Evolutionary conservation across 768 basidiomycete genomes (phyloP), one percentile per base, ranked within the genome.

Genomic region (Mycena epipterygia): DNA sequence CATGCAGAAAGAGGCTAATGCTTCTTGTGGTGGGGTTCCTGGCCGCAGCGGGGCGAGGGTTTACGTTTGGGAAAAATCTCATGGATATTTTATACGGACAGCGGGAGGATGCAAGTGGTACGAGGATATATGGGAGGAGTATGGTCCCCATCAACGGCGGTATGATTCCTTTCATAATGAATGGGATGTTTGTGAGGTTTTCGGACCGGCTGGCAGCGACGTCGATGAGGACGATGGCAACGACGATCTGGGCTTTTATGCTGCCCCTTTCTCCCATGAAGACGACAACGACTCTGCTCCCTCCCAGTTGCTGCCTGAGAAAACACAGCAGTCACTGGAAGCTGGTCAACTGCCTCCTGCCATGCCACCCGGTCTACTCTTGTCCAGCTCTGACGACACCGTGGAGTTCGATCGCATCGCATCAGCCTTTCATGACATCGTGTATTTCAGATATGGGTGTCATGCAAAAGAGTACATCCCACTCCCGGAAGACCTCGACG

Each of bases 161-260:
- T 67, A 67, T 29, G 39, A 67, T n/a, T 41, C 56, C 6, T 51
- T 41, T 35, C 35, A 35, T 39, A 27, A 67, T 14, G 65, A 67
- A 29, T 67, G 65, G 65, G 65, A 67, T 33, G 3, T 57, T 19
- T 57, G 55, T n/a, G 56, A 33, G 19, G 21, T 23, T 9, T 64
- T 53, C 23, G 63, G 63, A 30, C n/a, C n/a, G n/a, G n/a, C n/a
- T n/a, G n/a, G n/a, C n/a, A n/a, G n/a, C n/a, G n/a, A n/a, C n/a
- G 29, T 14, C 6, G 9, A 29, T 2, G 27, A 3, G 23, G 49
- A 51, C 29, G 49, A 51, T 51, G 49, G 16, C 6, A 27, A 51
- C 11, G 49, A 29, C 37, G 29, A 29, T 46, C n/a, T 23, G 7
- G 5, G 44, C 44, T 2, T 46, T n/a, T 46, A 19, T n/a, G n/a